Base-by-base conservation (phyloP, 2,329 filamentous ascomycete species). In the Colletotrichum liaoningense region DNA sequence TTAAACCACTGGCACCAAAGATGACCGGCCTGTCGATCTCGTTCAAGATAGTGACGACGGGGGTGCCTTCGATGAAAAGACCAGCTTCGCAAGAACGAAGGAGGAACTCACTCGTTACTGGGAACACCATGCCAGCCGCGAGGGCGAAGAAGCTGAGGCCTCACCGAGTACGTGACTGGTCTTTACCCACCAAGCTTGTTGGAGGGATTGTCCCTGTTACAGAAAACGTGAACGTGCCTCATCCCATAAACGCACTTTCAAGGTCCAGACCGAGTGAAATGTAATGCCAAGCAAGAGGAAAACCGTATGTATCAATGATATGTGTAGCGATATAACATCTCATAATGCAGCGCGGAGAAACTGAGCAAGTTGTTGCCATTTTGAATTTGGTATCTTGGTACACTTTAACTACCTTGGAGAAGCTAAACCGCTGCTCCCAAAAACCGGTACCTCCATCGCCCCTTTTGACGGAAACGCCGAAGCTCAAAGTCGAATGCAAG, bases 321-420 rank as follows among this genome's bases (percentile, higher is more conserved):
- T 22, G 42, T n/a, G 42, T 49, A 11, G 42, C 19, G 19, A 22
- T 49, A 11, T 49, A 5, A 1, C 42, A 49, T 22, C 42, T n/a
- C 4, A 49, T 49, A 49, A 22, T 22, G 42, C 19, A 7, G 19
- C 16, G 8, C 42, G 42, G 19, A n/a, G 16, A 49, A 49, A 49
- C 19, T 49, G 19, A 49, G 42, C 19, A 49, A 24, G 26, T 16
- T n/a, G 12, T 8, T 16, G 22, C 19, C 62, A 52, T 24, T 62
- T 19, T 33, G 54, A 22, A 35, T 71, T 66, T 73, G 71, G 71
- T 73, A 73, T 73, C 67, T 71, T 58, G 22, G 38, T 71, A 73
- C 54, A 49, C 35, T 42, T n/a, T 28, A 46, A 30, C 52, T 26
- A 12, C 4, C 33, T 5, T 35, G n/a, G 19, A 49, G 19, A 49